Percentiles rank a stretch among this genome's conserved stretches.
Evolutionary conservation across 257 asterid species (phyloP).

Genomic region (Solanum pimpinellifolium): DNA sequence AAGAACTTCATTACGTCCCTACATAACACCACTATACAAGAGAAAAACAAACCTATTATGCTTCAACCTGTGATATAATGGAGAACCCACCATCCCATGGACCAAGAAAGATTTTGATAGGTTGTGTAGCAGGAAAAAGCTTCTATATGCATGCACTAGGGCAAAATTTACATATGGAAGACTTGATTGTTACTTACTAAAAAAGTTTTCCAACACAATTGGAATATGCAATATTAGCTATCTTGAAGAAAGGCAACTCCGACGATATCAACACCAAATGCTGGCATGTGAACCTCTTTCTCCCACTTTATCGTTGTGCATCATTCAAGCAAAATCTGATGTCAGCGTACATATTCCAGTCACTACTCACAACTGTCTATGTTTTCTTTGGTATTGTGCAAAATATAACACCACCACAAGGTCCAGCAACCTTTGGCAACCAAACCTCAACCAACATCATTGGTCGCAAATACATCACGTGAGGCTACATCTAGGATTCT

Average conservation of each 20-base stretch:
- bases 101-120: background rate
- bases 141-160: background rate
- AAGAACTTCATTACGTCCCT: background rate
- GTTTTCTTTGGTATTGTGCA: background rate
- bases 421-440: background rate
- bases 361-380: background rate
- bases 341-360: background rate
- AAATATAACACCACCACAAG: background rate
- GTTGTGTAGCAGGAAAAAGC: background rate
- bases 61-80: background rate
- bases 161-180: background rate
- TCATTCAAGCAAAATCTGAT: background rate
- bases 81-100: background rate
- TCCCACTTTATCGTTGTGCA: background rate
- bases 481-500: background rate
- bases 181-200: too few relatives aligned
- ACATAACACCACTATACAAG: background rate
- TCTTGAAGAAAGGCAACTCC: background rate
- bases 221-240: background rate
- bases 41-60: background rate
- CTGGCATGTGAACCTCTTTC: background rate
- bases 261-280: background rate
- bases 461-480: background rate
- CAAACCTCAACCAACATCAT: background rate
- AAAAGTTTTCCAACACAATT: background rate